Evolutionary conservation across 495 filamentous ascomycete genomes (phyloP), one percentile per base, ranked within the genome.

Genomic region (Mycothermus thermophilus): DNA sequence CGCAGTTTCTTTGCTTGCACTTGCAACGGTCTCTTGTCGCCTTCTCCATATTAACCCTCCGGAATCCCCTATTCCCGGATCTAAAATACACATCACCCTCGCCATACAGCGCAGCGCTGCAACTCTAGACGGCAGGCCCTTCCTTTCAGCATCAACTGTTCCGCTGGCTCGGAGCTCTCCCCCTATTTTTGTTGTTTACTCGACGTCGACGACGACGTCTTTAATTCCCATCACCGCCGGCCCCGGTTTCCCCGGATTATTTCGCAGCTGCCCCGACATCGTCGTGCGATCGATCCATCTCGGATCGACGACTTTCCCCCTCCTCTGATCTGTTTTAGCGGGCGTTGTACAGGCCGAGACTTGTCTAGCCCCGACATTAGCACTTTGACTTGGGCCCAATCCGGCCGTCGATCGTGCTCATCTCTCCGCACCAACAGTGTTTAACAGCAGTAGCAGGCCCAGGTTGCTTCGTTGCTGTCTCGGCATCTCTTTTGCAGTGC

Each of bases 31-130:
- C n/a, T n/a, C n/a, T n/a, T n/a, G n/a, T n/a, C n/a, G n/a, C n/a
- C n/a, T n/a, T n/a, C n/a, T n/a, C n/a, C n/a, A n/a, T 55, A 55
- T 55, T 52, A 52, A 55, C 37, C 37, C 27, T 8, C 34, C 52
- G 46, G 52, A 48, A 39, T 46, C 52, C 49, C 42, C 49, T 34
- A 42, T 7, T 28, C 12, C 48, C 40, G 43, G 37, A 47, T 47
- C 38, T 20, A 52, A 47, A 55, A 48, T 49, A 48, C n/a, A n/a
- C n/a, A n/a, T n/a, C n/a, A n/a, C n/a, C n/a, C n/a, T 31, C 43
- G 25, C 41, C 27, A 40, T 43, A 30, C 35, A 25, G 23, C 38
- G 38, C 43, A 43, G 32, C 38, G 31, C 11, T 37, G 20, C 33
- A 23, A 30, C 25, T 26, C 13, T 28, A 19, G 10, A 27, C 36